These are phyloP conservation scores for Erysimum cheiranthoides DNA, from an alignment of 345 rosid species.

Conservation along the genomic window DNA sequence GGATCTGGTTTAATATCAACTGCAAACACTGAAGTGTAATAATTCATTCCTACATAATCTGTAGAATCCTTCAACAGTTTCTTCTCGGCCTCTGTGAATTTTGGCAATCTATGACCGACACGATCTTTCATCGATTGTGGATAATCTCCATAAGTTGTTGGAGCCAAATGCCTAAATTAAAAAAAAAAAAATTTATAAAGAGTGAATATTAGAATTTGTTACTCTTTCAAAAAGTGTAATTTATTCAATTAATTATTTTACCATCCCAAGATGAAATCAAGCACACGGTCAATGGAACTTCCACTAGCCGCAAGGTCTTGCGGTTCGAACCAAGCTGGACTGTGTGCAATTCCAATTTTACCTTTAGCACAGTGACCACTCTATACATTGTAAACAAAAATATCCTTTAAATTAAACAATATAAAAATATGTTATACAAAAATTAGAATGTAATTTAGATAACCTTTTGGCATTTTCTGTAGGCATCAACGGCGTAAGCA, in stretches of 20 bases:
- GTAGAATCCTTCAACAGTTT: constrained; percentile 43
- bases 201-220: background rate
- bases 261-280: constrained; percentile 50
- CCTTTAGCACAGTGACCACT: constrained; percentile 29
- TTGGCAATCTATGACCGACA: constrained; percentile 53
- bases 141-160: constrained; percentile 56
- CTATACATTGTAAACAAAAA: background rate
- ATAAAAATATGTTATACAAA: background rate
- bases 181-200: background rate
- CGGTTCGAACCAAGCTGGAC: constrained; percentile 51
- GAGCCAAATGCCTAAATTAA: constrained; percentile 48
- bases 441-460: background rate
- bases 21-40: constrained; percentile 48
- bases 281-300: constrained; percentile 38
- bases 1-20: background rate
- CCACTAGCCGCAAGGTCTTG: constrained; percentile 21
- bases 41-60: constrained; percentile 60
- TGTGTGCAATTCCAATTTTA: constrained; percentile 48
- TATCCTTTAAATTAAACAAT: background rate
- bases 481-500: constrained; percentile 35
- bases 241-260: background rate
- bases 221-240: background rate
- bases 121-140: constrained; percentile 53
- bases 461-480: constrained; percentile 40
- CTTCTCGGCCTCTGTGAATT: constrained; percentile 49